Evolutionary conservation across 2,329 filamentous ascomycete genomes (phyloP), one percentile per base, ranked within the genome.

Genomic region (Fragosphaeria purpurea): DNA sequence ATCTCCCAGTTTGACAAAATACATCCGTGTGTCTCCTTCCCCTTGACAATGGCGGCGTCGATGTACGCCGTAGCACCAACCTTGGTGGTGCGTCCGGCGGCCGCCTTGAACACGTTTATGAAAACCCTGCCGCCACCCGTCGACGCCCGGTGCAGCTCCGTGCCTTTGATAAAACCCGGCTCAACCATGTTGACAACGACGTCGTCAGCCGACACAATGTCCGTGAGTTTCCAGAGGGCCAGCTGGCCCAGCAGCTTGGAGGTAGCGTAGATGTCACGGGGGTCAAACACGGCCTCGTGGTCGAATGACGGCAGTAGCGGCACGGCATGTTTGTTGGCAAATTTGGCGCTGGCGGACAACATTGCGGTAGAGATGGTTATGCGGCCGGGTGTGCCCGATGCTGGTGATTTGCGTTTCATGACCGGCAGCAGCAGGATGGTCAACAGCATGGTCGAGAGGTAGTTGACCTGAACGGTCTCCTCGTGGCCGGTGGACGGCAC

Each of bases 161-260:
- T 77, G 3, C 69, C 71, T 38, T 62, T 66, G 7, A 67, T 62
- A 43, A 66, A 62, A 0, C 70, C 74, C 1, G 74, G 74, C 22
- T 74, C 71, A 1, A 69, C 70, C 1, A 73, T 53, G 48, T 75
- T 77, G 41, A 77, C 60, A 7, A 71, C 53, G 0, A 73, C 66
- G 38, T 72, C 65, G 2, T 72, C 63, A 0, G 67, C 54, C 1
- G 61, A 61, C 0, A 73, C 62, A 22, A 62, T 61, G 12, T 70
- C 65, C 5, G 57, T 59, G 0, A 73, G 55, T 47, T 68, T 67
- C 54, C 57, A 56, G 3, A 63, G 56, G 56, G 69, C 70, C 34
- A 68, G 56, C 32, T 65, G 62, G 4, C 58, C 56, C 0, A 71
- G 57, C 0, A 61, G 58, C 50, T 70, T 70, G 22, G 53, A 51